Evolutionary conservation across 2,329 filamentous ascomycete genomes (phyloP), one percentile per base, ranked within the genome.

Genomic region (Graphium sp.): DNA sequence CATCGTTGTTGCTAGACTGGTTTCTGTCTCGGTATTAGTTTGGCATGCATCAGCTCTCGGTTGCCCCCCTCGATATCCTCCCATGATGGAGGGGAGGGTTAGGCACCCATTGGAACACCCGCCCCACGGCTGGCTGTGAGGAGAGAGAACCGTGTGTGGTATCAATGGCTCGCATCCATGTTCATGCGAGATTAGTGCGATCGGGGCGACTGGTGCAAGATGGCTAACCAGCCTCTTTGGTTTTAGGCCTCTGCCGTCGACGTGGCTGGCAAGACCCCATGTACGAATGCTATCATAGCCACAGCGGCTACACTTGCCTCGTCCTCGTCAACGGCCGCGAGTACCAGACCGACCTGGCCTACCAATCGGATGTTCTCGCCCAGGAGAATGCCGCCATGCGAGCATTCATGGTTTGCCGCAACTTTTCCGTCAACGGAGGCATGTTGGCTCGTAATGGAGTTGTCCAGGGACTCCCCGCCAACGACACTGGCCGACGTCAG

Each of bases 381-480:
- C 81, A 84, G 47, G 85, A 95, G 52, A 89, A 87, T 44, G 87
- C 87, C 16, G 87, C 87, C 35, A 91, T 91, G 70, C 79, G 84
- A 36, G 87, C 87, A 33, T 95, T 93, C 55, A 87, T 93, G 72
- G 89, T 94, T 40, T 94, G 87, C 62, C 78, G 84, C 38, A 93
- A 93, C 63, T 94, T 94, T 57, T 92, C 83, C 32, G 81, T 91
- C 52, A 94, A 93, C 49, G 84, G 91, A 43, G 87, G 87, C 48
- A 93, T 92, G 83, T 60, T 75, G 37, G 71, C 70, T 36, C 66
- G 70, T 38, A 76, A 75, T 44, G 71, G 71, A 24, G 73, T 75
- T 36, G 69, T 76, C 37, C 71, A 76, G 50, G 71, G 71, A 28
- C 58, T 76, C 21, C 71, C 71, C 10, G 66, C 60, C 32, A 58